phyloP scores from a whole-genome alignment of 2,329 filamentous ascomycete species.

The Thielaviopsis punctulata region DNA sequence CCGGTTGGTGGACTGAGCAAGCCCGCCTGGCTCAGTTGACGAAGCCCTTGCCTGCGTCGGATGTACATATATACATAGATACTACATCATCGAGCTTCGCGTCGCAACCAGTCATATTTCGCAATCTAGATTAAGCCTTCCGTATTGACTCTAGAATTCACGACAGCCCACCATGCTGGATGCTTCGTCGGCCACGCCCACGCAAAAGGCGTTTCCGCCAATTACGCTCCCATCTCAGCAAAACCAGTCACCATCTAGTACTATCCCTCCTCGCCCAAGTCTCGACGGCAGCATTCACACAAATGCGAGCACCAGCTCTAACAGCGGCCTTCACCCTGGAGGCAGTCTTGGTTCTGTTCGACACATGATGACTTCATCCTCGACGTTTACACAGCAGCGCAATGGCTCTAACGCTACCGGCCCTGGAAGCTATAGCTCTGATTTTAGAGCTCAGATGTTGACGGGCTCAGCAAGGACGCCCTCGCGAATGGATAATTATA shows the following conservation, averaged over 20 bases:
- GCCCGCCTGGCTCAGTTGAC: conserved; percentile 2
- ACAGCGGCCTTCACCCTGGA: conserved; percentile 19
- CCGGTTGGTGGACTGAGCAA: conserved; percentile 12
- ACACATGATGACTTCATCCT: conserved; percentile 38
- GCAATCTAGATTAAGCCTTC: background rate
- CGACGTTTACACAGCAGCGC: conserved; percentile 34
- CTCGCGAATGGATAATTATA: conserved; percentile 33
- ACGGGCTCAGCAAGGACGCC: conserved; percentile 39
- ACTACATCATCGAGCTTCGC: background rate
- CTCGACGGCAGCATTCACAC: conserved; percentile 32
- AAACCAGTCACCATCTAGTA: conserved; percentile 20
- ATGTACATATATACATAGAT: too few relatives aligned
- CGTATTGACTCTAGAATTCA: background rate
- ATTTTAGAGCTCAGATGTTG: conserved; percentile 57
- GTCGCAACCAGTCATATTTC: background rate
- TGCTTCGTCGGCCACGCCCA: conserved; percentile 32
- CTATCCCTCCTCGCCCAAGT: conserved; percentile 19
- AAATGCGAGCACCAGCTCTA: conserved; percentile 25
- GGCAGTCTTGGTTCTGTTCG: conserved; percentile 46
- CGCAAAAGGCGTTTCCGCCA: conserved; percentile 31
- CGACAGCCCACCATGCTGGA: conserved; percentile 28
- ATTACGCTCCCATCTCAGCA: conserved; percentile 15
- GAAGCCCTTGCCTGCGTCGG: conserved; percentile 1
- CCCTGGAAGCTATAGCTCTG: conserved; percentile 78
- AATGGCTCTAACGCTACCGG: conserved; percentile 24